Evolutionary conservation across 2,329 filamentous ascomycete species (phyloP).

Genomic region (Elsinoe arachidis): DNA sequence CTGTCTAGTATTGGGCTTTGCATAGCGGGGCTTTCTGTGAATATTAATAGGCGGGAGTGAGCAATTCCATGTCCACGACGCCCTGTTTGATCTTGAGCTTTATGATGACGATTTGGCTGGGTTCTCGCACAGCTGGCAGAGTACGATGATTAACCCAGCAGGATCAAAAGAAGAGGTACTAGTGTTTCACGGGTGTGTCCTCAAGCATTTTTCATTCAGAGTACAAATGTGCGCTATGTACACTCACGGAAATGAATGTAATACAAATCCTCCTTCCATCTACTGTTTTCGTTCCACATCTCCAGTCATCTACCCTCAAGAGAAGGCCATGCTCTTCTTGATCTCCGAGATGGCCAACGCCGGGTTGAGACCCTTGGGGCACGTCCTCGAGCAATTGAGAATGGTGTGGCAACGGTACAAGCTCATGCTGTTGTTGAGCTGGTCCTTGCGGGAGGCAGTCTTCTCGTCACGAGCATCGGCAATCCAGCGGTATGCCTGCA

Average conservation of each 20-base stretch:
- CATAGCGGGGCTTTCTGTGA: too few relatives aligned
- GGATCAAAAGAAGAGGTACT: neutral
- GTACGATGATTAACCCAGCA: too few relatives aligned
- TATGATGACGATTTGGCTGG: too few relatives aligned
- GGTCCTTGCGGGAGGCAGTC: conserved; percentile 76
- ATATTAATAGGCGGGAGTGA: too few relatives aligned
- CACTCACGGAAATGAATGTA: conserved; percentile 10
- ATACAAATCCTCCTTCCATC: neutral
- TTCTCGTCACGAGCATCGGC: conserved; percentile 90
- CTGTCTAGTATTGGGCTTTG: too few relatives aligned
- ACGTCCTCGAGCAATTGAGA: conserved; percentile 95
- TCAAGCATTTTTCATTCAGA: neutral
- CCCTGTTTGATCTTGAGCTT: too few relatives aligned
- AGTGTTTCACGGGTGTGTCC: too few relatives aligned
- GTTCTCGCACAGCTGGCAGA: too few relatives aligned
- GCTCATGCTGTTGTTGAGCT: conserved; percentile 97
- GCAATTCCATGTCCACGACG: too few relatives aligned
- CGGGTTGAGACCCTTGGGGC: conserved; percentile 96
- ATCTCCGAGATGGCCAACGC: conserved; percentile 93
- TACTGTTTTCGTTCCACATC: neutral
- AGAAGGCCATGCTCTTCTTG: conserved; percentile 85
- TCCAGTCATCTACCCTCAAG: conserved; percentile 16
- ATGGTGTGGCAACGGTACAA: conserved; percentile 99
- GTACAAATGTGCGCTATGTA: conserved; percentile 9
- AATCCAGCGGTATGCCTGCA: conserved; percentile 97